Percentiles rank a stretch among this genome's conserved stretches.
phyloP scores from a whole-genome alignment of 2,329 filamentous ascomycete species.

The Sporothrix brunneoviolacea region DNA sequence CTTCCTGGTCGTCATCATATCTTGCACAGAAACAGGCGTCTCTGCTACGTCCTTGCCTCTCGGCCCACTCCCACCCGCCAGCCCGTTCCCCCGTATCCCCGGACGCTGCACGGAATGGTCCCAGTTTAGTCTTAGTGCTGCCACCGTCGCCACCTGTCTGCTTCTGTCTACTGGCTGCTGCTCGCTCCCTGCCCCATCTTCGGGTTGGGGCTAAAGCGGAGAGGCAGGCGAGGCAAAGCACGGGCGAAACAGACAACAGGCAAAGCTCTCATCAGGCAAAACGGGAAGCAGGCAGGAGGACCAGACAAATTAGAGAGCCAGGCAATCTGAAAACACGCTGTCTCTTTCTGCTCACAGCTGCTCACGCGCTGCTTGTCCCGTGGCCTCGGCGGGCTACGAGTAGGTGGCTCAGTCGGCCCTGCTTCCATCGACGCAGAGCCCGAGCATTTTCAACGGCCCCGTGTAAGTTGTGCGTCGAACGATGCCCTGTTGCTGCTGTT shows the following conservation, averaged over 20 bases:
- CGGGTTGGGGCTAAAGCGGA: background rate
- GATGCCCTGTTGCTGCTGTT: background rate
- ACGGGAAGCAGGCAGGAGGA: background rate
- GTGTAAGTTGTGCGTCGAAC: background rate
- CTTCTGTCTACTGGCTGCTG: too few relatives aligned
- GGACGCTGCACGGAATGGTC: conserved; percentile 8
- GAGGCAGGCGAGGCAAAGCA: background rate
- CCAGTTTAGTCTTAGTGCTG: conserved; percentile 9
- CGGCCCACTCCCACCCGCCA: conserved; percentile 10
- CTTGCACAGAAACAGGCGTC: too few relatives aligned
- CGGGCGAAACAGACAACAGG: background rate
- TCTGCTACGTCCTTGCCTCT: too few relatives aligned
- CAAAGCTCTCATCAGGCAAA: conserved; percentile 6
- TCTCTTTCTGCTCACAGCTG: background rate
- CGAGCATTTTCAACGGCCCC: too few relatives aligned
- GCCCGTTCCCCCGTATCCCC: conserved; percentile 14
- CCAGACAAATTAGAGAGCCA: background rate
- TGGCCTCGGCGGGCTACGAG: background rate
- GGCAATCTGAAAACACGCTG: background rate
- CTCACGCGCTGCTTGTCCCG: conserved; percentile 4
- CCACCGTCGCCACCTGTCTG: background rate
- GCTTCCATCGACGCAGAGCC: too few relatives aligned
- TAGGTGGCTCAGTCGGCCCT: background rate
- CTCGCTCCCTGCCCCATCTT: background rate
- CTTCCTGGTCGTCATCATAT: too few relatives aligned